Conservation (phyloP, 345 rosid species). For the Eucalyptus virginea region DNA sequence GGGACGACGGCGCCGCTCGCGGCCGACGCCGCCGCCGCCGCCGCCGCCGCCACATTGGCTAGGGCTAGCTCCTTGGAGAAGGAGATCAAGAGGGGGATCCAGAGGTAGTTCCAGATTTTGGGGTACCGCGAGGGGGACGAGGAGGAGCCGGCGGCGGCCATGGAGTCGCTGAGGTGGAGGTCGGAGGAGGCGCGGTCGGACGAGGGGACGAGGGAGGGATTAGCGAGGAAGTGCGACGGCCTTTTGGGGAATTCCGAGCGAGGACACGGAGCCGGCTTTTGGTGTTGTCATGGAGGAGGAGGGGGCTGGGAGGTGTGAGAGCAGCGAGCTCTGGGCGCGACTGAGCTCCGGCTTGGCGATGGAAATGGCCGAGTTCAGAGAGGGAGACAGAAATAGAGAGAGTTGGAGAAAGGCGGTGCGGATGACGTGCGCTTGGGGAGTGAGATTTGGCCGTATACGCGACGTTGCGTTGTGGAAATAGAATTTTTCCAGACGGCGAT, state of each 20-base stretch:
- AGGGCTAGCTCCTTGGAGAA: slow-evolving; percentile 29
- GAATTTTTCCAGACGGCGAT: neutral
- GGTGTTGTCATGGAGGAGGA: neutral
- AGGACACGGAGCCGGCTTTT: too few species aligned
- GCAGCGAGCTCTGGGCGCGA: neutral
- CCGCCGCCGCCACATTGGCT: neutral
- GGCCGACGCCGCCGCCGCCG: neutral
- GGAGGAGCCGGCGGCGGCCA: slow-evolving; percentile 2
- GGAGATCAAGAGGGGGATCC: slow-evolving; percentile 34
- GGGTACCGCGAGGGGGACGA: neutral
- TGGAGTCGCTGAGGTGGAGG: slow-evolving; percentile 4
- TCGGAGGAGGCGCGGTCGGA: neutral
- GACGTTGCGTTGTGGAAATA: neutral
- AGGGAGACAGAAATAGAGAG: neutral
- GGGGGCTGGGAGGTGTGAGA: neutral
- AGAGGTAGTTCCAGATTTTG: slow-evolving; percentile 32
- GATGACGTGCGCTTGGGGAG: neutral
- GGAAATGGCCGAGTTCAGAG: neutral
- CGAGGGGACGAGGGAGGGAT: too few species aligned
- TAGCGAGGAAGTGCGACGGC: too few species aligned
- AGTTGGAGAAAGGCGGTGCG: neutral
- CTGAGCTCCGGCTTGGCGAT: neutral
- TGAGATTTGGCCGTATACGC: neutral
- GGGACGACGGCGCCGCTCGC: neutral
- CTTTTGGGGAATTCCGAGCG: too few species aligned